Evolutionary conservation across 352 stramenopile genomes (phyloP).

Genomic region (Globisporangium nagaii): DNA sequence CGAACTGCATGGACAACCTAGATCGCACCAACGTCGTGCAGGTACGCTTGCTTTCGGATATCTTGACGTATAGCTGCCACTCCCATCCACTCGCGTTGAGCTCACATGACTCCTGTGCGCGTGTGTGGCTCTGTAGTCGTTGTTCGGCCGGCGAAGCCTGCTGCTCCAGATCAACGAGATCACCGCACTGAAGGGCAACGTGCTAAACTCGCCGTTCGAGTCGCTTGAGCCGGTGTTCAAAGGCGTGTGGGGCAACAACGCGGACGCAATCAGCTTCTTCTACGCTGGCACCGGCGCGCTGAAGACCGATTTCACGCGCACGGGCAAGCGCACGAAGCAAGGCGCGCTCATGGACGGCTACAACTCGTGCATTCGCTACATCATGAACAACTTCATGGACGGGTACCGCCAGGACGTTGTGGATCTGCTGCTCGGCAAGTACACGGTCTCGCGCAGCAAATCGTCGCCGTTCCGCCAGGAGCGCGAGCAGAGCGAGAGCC

Average conservation of each 20-base stretch:
- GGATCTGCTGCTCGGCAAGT: conserved; percentile 85
- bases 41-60: conserved; percentile 12
- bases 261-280: conserved; percentile 90
- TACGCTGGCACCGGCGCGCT: conserved; percentile 93
- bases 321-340: conserved; percentile 89
- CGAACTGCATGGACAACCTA: conserved; percentile 99
- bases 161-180: conserved; percentile 81
- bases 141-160: conserved; percentile 88
- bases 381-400: conserved; percentile 96
- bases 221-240: conserved; percentile 79
- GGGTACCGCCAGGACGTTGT: conserved; percentile 92
- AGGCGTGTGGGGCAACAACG: conserved; percentile 94
- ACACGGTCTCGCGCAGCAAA: conserved; percentile 41
- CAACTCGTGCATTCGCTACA: conserved; percentile 93
- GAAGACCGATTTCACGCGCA: conserved; percentile 96
- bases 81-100: not conserved
- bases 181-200: conserved; percentile 56
- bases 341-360: conserved; percentile 93
- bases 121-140: conserved; percentile 72
- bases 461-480: conserved; percentile 37
- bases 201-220: conserved; percentile 61
- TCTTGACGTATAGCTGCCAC: too few relatives aligned
- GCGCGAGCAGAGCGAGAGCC: conserved; percentile 25
- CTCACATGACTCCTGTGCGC: not conserved
- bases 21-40: conserved; percentile 89